A percentile compares a stretch with the other conserved stretches of the same genome.
These are phyloP conservation scores for Teunomyces atbi DNA, from an alignment of 805 yeast genomes.

Conservation along the genomic window DNA sequence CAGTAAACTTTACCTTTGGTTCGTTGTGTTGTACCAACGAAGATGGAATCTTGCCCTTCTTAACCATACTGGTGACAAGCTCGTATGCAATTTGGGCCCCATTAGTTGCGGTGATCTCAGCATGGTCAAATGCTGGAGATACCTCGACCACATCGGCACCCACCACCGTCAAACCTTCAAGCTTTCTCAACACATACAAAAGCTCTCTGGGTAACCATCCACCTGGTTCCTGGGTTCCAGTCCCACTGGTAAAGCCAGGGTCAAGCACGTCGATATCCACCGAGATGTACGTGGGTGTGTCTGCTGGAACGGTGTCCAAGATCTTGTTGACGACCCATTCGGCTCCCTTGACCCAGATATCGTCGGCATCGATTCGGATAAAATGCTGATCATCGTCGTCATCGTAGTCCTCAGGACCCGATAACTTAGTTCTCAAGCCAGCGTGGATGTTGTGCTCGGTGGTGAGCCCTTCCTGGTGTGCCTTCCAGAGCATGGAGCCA, in stretches of 20 bases:
- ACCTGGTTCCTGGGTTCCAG: slow-evolving; percentile 61
- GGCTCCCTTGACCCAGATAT: slow-evolving; percentile 65
- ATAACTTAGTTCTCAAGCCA: slow-evolving; percentile 71
- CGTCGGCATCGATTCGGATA: slow-evolving; percentile 67
- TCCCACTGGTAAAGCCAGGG: slow-evolving; percentile 58
- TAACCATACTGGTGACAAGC: slow-evolving; percentile 71
- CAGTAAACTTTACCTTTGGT: neutral
- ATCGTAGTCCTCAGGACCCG: slow-evolving; percentile 61
- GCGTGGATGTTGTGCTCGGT: slow-evolving; percentile 64
- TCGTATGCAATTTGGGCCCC: slow-evolving; percentile 74
- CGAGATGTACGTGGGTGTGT: slow-evolving; percentile 69
- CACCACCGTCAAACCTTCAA: slow-evolving; percentile 46
- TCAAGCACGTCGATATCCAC: slow-evolving; percentile 72
- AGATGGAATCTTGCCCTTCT: slow-evolving; percentile 38
- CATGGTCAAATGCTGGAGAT: slow-evolving; percentile 61
- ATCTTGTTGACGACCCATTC: slow-evolving; percentile 56
- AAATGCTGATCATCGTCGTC: slow-evolving; percentile 75
- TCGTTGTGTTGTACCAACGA: neutral
- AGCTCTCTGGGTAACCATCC: slow-evolving; percentile 58
- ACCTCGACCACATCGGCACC: slow-evolving; percentile 62
- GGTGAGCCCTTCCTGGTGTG: slow-evolving; percentile 64
- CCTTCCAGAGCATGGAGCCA: slow-evolving; percentile 87
- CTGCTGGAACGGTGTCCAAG: slow-evolving; percentile 53
- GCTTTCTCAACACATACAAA: slow-evolving; percentile 44
- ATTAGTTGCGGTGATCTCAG: slow-evolving; percentile 65